Evolutionary conservation across 2,329 filamentous ascomycete genomes (phyloP), one percentile per base, ranked within the genome.

Genomic region (Alternaria panax): DNA sequence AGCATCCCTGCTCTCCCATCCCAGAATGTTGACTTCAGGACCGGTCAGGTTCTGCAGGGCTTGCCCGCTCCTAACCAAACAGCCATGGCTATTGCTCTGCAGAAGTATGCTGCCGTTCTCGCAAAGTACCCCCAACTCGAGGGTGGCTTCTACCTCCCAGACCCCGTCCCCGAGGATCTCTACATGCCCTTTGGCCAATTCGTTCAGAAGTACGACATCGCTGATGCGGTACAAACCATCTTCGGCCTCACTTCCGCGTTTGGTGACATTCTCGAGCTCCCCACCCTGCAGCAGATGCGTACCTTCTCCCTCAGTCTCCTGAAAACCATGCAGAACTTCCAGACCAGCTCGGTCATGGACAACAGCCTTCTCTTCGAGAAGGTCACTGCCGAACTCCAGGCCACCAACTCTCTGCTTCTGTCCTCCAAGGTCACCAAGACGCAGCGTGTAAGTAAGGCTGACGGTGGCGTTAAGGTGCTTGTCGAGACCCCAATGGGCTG

Each of bases 161-260:
- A 74, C 14, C 78, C 79, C 3, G 75, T 84, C 0, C 82, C 82
- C 0, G 77, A 80, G 28, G 83, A 84, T 47, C 72, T 86, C 1
- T 68, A 82, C n/a, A 68, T 84, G 16, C 78, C 82, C 2, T 85
- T 83, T 53, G 78, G 80, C 20, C 73, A 84, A 5, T 86, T 85
- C 54, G 74, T 82, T 11, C 65, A 76, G 34, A 85, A 85, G 70
- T 81, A 85, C 67, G 70, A 75, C 16, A 72, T 86, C 4, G 68
- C 75, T 7, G 79, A 76, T 42, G 75, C 81, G 2, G 74, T 83
- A 1, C 76, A 74, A n/a, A 71, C 76, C 7, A 75, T 83, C 16
- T 66, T 51, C 16, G 28, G 34, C 4, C 30, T 58, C 28, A 58
- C 46, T 3, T 45, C 58, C 6, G 66, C 52, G 6, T 52, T 65